Conservation (phyloP, 179 eudicot genomes). For the Patellifolia procumbens region DNA sequence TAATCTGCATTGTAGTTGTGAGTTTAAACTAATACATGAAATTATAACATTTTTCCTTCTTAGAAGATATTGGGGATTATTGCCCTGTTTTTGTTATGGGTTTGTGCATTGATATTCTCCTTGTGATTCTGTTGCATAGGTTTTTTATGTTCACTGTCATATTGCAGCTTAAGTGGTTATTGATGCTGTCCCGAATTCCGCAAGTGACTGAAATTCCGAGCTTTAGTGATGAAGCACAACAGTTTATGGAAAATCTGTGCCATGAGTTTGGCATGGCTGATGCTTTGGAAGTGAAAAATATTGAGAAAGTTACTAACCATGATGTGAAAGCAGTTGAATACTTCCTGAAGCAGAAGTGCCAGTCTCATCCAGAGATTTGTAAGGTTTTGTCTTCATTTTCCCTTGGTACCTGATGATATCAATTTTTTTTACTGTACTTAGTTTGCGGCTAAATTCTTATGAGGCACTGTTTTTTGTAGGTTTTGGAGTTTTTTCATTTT, state of each 20-base stretch:
- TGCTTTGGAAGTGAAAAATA: constrained; percentile 79
- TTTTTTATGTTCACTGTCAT: not conserved
- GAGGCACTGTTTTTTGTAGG: constrained; percentile 38
- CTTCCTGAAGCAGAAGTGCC: constrained; percentile 83
- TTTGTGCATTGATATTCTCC: not conserved
- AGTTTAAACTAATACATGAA: not conserved
- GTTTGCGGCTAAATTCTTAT: not conserved
- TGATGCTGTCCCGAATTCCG: constrained; percentile 74
- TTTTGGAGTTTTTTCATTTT: constrained; percentile 94
- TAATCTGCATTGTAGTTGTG: not conserved
- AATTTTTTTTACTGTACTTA: not conserved
- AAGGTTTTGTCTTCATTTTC: constrained; percentile 49
- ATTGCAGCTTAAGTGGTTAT: constrained; percentile 78
- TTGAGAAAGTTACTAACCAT: constrained; percentile 90
- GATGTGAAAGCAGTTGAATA: constrained; percentile 97
- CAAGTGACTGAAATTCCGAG: constrained; percentile 77
- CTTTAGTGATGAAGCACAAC: constrained; percentile 61
- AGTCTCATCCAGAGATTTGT: constrained; percentile 72
- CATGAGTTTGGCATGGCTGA: constrained; percentile 63
- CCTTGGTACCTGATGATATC: not conserved
- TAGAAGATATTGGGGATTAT: too few species aligned
- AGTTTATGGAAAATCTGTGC: constrained; percentile 56
- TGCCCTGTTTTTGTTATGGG: not conserved
- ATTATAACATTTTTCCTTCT: not conserved
- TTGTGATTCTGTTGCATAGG: not conserved